Base-by-base conservation (phyloP, 805 yeast species). In the Blastobotrys attinorum region DNA sequence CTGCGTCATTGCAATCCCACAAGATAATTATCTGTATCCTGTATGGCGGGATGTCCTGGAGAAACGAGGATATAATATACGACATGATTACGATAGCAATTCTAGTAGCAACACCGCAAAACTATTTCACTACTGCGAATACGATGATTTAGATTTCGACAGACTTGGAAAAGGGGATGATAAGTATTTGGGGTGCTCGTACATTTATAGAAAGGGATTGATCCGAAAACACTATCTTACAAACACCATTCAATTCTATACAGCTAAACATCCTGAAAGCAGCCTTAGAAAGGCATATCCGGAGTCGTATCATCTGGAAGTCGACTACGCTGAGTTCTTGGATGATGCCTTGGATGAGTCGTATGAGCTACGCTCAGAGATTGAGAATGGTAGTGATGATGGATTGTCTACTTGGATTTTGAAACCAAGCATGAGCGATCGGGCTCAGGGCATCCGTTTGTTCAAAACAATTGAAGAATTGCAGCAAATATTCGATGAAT, bases 391-490 rank as follows among this genome's bases (percentile, higher is more conserved):
- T 17, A 6, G 16, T n/a, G 71, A 68, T 15, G n/a, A n/a, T n/a
- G 29, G 29, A 7, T 7, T 8, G 11, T 54, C 59, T 17, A 75
- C 81, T 38, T 90, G 94, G 89, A 92, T 92, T 31, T 70, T 92
- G 59, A 92, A 92, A 59, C 98, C 98, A 13, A 80, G 95, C 50
- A 88, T 92, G 96, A 83, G 95, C 56, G 98, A 92, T 59, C 81
- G 90, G 59, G 98, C 96, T 8, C 96, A 92, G 60, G 98, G 98
- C 0, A 90, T 92, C 40, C 67, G 96, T 32, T 63, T 92, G 0
- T 92, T 92, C 66, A 72, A 71, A 43, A 79, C 88, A 0, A 70
- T 86, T 29, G 85, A 79, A 6, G 92, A 88, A 55, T 67, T 92
- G 40, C 96, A 89, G 61, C 72, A 63, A 3, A 80, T 90, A 3